Conservation (phyloP, 148 eudicot species). For the Arbutus unedo region DNA sequence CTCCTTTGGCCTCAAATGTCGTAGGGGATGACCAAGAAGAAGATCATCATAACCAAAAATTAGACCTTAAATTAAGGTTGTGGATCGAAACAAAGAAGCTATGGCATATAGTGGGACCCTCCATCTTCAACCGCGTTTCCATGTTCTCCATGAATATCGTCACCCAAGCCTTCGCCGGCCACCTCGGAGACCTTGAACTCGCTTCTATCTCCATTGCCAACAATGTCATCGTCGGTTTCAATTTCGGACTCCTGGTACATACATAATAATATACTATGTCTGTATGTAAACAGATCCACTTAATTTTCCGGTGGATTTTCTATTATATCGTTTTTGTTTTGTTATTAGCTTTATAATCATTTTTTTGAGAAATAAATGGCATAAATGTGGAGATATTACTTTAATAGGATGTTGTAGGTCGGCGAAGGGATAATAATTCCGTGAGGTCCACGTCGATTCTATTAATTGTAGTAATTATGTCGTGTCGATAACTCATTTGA, state of each 20-base stretch:
- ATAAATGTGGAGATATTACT: too few species aligned
- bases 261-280: background rate
- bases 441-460: too few species aligned
- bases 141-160: slow-evolving; percentile 44
- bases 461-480: too few species aligned
- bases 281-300: too few species aligned
- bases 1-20: background rate
- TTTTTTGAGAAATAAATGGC: too few species aligned
- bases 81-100: slow-evolving; percentile 57
- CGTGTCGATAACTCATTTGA: too few species aligned
- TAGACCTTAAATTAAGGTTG: slow-evolving; percentile 18
- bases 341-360: too few species aligned
- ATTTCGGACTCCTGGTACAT: slow-evolving; percentile 25
- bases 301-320: too few species aligned
- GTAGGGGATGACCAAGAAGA: background rate
- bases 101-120: slow-evolving; percentile 58
- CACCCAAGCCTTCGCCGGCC: slow-evolving; percentile 54
- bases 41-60: background rate
- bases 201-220: slow-evolving; percentile 28
- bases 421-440: too few species aligned
- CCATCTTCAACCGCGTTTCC: slow-evolving; percentile 49
- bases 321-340: too few species aligned
- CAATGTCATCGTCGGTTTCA: slow-evolving; percentile 28
- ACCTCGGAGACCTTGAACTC: slow-evolving; percentile 26
- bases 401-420: too few species aligned